phyloP scores from a whole-genome alignment of 169 alveolate genomes.

The Plasmodium malariae region DNA sequence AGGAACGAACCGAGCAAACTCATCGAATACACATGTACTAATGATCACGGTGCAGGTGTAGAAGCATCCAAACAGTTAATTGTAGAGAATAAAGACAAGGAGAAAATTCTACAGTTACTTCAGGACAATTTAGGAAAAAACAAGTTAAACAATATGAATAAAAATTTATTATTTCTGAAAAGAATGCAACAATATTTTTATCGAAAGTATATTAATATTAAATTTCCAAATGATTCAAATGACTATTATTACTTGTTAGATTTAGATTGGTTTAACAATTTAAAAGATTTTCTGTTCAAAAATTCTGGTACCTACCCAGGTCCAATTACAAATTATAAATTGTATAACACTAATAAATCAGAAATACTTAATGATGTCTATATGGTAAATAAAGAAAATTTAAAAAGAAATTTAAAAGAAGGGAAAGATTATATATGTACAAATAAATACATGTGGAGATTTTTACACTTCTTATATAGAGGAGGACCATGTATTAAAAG shows the following conservation, averaged over 20 bases:
- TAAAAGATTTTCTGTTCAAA: constrained; percentile 26
- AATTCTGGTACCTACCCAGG: constrained; percentile 45
- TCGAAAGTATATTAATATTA: constrained; percentile 52
- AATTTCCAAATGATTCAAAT: constrained; percentile 49
- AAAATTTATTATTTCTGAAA: constrained; percentile 54
- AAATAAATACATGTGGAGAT: constrained; percentile 66
- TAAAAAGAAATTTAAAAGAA: constrained; percentile 47
- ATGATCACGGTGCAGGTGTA: background rate
- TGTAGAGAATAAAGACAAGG: background rate
- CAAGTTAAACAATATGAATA: background rate
- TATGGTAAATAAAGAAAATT: constrained; percentile 25
- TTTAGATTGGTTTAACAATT: constrained; percentile 53
- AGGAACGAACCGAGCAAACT: background rate
- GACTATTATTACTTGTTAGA: constrained; percentile 32
- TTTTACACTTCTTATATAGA: constrained; percentile 33
- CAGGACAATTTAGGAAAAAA: background rate
- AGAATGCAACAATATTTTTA: constrained; percentile 68
- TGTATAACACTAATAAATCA: constrained; percentile 3
- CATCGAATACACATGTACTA: background rate
- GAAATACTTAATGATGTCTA: background rate
- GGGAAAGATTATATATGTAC: constrained; percentile 72
- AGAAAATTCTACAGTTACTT: constrained; percentile 31
- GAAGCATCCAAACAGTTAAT: background rate
- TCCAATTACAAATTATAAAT: constrained; percentile 36
- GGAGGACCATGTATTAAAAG: constrained; percentile 71